Evolutionary conservation across 352 stramenopile species (phyloP).

Genomic region (Phytophthora gonapodyides): DNA sequence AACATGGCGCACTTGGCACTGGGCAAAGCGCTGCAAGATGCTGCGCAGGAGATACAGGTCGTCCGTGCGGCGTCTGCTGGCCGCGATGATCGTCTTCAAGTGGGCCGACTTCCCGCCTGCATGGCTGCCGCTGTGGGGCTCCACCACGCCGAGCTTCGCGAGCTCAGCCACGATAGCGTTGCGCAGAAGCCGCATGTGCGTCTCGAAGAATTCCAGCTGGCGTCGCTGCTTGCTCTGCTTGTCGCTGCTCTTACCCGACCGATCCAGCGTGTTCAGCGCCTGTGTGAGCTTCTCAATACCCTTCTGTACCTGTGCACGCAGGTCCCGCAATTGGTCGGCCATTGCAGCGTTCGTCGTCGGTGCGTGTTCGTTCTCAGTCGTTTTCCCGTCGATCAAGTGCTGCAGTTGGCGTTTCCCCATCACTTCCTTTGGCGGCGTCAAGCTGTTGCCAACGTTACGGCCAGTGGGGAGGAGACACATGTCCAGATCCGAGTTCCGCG

Average conservation of each 20-base stretch:
- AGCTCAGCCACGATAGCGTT: slow-evolving; percentile 42
- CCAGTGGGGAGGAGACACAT: slow-evolving; percentile 62
- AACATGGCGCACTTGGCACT: slow-evolving; percentile 67
- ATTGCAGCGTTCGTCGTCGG: slow-evolving; percentile 16
- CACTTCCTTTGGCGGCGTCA: slow-evolving; percentile 28
- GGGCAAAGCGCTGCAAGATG: slow-evolving; percentile 48
- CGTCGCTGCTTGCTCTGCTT: slow-evolving; percentile 38
- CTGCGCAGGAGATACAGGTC: slow-evolving; percentile 56
- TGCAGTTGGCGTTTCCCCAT: slow-evolving; percentile 50
- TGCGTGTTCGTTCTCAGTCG: slow-evolving; percentile 13
- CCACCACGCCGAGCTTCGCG: slow-evolving; percentile 4
- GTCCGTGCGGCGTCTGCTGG: slow-evolving; percentile 43
- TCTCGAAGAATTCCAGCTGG: slow-evolving; percentile 53
- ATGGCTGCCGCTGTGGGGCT: slow-evolving; percentile 10
- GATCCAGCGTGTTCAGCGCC: slow-evolving; percentile 40
- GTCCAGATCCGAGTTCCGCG: slow-evolving; percentile 74
- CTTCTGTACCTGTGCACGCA: slow-evolving; percentile 49
- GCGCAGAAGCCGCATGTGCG: slow-evolving; percentile 40
- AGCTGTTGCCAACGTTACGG: slow-evolving; percentile 1
- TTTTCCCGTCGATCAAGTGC: slow-evolving; percentile 42
- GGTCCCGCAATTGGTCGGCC: slow-evolving; percentile 42
- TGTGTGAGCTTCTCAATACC: slow-evolving; percentile 54
- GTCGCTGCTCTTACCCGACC: slow-evolving; percentile 33
- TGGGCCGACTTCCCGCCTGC: slow-evolving; percentile 25
- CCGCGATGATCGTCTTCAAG: slow-evolving; percentile 45